Conservation (phyloP, 2,329 filamentous ascomycete genomes). For the Aspergillus neoniger region DNA sequence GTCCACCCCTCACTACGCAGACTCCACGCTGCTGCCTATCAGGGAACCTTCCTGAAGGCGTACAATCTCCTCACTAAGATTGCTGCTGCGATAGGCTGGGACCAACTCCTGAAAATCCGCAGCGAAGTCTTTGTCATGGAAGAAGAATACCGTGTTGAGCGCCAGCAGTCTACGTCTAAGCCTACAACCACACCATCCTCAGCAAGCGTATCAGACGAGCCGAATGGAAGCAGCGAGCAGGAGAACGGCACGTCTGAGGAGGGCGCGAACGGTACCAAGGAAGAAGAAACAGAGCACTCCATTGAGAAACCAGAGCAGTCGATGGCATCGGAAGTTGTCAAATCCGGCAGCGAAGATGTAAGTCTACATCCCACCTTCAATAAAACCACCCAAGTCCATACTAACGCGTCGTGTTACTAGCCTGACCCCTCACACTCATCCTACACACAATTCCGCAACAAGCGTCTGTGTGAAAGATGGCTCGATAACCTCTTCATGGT, state of each 20-base stretch:
- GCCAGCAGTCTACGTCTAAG: constrained; percentile 36
- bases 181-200: constrained; percentile 14
- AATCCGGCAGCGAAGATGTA: constrained; percentile 72
- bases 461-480: constrained; percentile 95
- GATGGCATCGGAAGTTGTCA: constrained; percentile 74
- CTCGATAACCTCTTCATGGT: constrained; percentile 99
- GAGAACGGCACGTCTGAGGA: constrained; percentile 27
- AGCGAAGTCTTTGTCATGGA: constrained; percentile 99
- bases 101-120: constrained; percentile 88
- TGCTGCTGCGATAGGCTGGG: constrained; percentile 96
- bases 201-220: constrained; percentile 36
- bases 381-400: background rate
- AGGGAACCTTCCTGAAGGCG: constrained; percentile 92
- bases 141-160: constrained; percentile 90
- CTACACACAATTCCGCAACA: constrained; percentile 92
- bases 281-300: constrained; percentile 36
- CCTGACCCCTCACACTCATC: constrained; percentile 66
- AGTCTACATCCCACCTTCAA: constrained; percentile 28
- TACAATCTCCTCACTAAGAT: constrained; percentile 94
- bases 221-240: constrained; percentile 38
- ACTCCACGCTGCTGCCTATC: constrained; percentile 84
- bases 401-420: constrained; percentile 41
- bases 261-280: constrained; percentile 19
- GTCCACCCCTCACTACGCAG: constrained; percentile 85
- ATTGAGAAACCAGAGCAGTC: constrained; percentile 81